These are phyloP conservation scores for Prunus campanulata DNA, from an alignment of 306 rosid species.

Conservation along the genomic window DNA sequence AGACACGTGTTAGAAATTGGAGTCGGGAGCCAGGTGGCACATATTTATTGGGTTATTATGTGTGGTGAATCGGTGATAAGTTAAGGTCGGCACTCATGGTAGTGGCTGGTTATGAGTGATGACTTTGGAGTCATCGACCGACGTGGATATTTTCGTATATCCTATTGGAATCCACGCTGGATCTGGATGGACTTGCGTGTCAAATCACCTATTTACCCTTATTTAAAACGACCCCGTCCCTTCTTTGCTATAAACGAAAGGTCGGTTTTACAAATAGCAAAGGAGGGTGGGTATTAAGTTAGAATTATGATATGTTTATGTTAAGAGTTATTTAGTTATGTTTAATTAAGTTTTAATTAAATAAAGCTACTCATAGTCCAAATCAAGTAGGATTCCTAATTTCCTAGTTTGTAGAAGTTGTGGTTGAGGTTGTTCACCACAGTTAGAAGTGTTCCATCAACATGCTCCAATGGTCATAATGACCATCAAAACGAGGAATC, in stretches of 20 bases:
- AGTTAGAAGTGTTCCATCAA: too few relatives aligned
- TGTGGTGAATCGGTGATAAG: background rate
- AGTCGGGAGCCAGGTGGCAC: background rate
- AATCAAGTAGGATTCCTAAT: too few relatives aligned
- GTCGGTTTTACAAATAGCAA: too few relatives aligned
- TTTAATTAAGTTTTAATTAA: too few relatives aligned
- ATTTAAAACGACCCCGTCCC: background rate
- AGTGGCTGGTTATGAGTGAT: background rate
- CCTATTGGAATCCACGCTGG: background rate
- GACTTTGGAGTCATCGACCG: background rate
- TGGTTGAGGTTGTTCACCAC: too few relatives aligned
- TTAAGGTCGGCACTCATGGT: background rate
- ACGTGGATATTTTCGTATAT: background rate
- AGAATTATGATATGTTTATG: too few relatives aligned
- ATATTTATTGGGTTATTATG: background rate
- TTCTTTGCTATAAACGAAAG: background rate
- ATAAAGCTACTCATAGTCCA: too few relatives aligned
- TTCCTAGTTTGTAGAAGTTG: too few relatives aligned
- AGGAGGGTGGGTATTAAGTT: too few relatives aligned
- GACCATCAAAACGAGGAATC: accelerated
- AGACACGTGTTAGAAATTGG: background rate
- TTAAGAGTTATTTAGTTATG: too few relatives aligned
- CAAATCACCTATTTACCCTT: background rate
- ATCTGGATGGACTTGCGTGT: background rate
- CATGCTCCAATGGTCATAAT: too few relatives aligned